Evolutionary conservation across 257 asterid genomes (phyloP), one percentile per base, ranked within the genome.

Genomic region (Capsicum chinense): DNA sequence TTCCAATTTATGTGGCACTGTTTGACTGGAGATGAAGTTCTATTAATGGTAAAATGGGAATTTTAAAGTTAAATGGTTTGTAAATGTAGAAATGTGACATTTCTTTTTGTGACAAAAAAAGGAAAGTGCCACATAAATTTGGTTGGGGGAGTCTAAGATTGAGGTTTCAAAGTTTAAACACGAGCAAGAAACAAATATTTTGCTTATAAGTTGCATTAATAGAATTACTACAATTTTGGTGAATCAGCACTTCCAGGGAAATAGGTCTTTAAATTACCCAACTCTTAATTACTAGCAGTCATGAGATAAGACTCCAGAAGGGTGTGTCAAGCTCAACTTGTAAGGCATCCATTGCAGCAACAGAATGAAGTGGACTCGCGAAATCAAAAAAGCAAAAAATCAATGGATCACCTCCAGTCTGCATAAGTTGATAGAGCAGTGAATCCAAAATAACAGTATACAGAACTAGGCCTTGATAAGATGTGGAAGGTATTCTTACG

Each of bases 341-440:
- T 63, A 92, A 87, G 59, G 96, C 94, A 79, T 91, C 94, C 98
- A 92, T 88, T 6, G 98, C 96, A 37, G 97, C 90, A 70, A 94
- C 97, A 17, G 98, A 96, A 91, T 92, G 94, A 70, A 94, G 95
- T 86, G 98, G 98, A 85, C 92, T 92, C 68, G 79, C 83, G 81
- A 95, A 95, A 88, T 95, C 98, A 89, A 93, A 96, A 59, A 95
- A 92, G 88, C 98, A 93, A 79, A 93, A 95, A 62, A 92, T 90
- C 87, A 93, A 85, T 3, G 94, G 95, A 8, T 93, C 97, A 7
- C 95, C 97, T 47, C 94, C 94, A 60, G 90, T 58, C 98, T 95
- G 93, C 88, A 91, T 1, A 82, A 79, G 57, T 83, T 84, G 80
- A 80, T 78, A 67, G 33, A 85, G 56, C 52, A 60, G 39, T 59